Evolutionary conservation across 495 filamentous ascomycete species (phyloP), one percentile per base, ranked within the genome.

Genomic region (Talaromyces liani): DNA sequence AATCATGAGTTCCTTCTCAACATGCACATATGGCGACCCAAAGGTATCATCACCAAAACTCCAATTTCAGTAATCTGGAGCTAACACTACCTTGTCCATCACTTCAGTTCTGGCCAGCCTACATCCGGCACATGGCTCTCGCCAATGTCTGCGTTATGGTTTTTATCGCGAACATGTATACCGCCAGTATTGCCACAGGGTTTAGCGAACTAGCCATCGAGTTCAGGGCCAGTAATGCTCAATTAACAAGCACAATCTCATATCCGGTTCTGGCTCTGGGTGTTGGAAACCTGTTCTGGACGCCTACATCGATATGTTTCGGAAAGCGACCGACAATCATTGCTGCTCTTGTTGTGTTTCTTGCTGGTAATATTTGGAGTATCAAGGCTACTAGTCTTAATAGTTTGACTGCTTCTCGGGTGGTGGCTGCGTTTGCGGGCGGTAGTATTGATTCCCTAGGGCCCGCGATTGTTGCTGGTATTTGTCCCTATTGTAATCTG

Each of bases 231-330:
- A 51, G 54, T 16, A 72, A 70, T 55, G 54, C 66, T 2, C 45
- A 66, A 29, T 56, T 78, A 7, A 63, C 72, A n/a, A 64, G 70
- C n/a, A 41, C 74, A 0, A 64, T 78, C 39, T 69, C 69, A 5
- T 78, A 71, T 54, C 71, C 74, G 1, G 74, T 78, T 9, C 65
- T 78, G 12, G 66, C 73, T 14, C 71, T 77, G 65, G 75, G 75
- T 6, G 57, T 75, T 25, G 71, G 75, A 1, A 80, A 81, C 8
- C 56, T 82, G 7, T 64, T 82, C 53, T 81, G 80, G 76, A 80
- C 80, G 45, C 82, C 82, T 1, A 62, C 84, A 12, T 75, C 82
- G 0, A 75, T 81, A 31, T 70, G 77, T 25, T 81, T 75, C 54
- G 82, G 82, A 14, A 75, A 81, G 14, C 76, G 82, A 1, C 76